Evolutionary conservation across 2,329 filamentous ascomycete genomes (phyloP), one percentile per base, ranked within the genome.

Genomic region (Colletotrichum caudatum): DNA sequence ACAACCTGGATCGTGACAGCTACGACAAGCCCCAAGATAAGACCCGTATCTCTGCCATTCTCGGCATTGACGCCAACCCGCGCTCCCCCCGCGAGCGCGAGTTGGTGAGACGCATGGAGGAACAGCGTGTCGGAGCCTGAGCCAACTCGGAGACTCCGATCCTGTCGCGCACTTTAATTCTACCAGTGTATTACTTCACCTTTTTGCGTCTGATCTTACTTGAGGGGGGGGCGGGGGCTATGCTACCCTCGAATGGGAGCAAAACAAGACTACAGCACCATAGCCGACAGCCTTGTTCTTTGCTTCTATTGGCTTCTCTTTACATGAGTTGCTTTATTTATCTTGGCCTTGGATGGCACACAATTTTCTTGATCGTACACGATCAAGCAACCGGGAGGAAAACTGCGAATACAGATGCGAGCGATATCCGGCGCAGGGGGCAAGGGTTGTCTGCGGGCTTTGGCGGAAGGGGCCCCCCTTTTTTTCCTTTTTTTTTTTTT

Each of bases 11-110:
- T 61, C 82, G 84, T 58, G 81, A 84, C 9, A 70, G 75, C n/a
- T 81, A 84, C 70, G 79, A 79, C 68, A 82, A 81, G 74, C 51
- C 72, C 67, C 81, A 83, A 64, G 88, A 89, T 75, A 88, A 85
- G 83, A 91, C 88, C 46, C 84, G 89, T 74, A 91, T 91, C 75
- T 89, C 88, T 54, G 88, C 89, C 44, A 89, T 91, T 68, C 81
- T 91, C 33, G 89, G 88, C 50, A 89, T 88, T 74, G 87, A 90
- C 75, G 85, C 87, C 50, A 87, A 87, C 77, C 87, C 88, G 29
- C 81, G 88, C 50, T 88, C 86, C 75, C 87, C 87, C 51, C 84
- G 85, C 75, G 88, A 90, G 80, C 82, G 87, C 75, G 87, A 89
- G 78, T 81, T 89, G 77, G 86, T 89, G 68, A 84, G 87, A 76